phyloP scores from a whole-genome alignment of 2,329 filamentous ascomycete species.

The Dactylellina drechsleri region DNA sequence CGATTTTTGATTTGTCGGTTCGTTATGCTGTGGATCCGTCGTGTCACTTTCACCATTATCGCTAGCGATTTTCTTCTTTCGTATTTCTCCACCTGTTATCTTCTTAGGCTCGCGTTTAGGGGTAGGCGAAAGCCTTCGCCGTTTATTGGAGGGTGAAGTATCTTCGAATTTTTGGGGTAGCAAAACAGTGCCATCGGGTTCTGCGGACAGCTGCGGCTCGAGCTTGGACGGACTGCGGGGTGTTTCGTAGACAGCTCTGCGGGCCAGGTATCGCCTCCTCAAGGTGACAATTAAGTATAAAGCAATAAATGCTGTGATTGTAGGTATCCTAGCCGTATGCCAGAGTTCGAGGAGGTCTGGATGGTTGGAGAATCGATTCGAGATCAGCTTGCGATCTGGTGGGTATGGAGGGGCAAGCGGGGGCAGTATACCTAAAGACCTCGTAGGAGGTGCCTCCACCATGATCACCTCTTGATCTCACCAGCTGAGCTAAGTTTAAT shows the following conservation, averaged over 20 bases:
- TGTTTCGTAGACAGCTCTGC: conserved; percentile 5
- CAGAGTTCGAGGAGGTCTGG: conserved; percentile 49
- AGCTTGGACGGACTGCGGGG: conserved; percentile 50
- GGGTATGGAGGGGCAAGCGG: neutral
- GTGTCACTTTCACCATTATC: neutral
- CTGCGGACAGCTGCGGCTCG: conserved; percentile 46
- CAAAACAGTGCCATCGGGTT: conserved; percentile 41
- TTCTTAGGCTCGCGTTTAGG: conserved; percentile 61
- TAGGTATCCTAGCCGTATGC: conserved; percentile 32
- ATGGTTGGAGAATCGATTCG: neutral
- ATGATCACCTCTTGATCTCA: conserved; percentile 3
- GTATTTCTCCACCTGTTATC: conserved; percentile 58
- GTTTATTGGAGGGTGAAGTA: conserved; percentile 28
- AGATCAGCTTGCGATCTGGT: neutral
- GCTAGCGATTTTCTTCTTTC: conserved; percentile 51
- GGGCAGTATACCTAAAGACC: conserved; percentile 22
- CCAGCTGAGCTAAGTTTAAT: neutral
- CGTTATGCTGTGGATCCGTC: conserved; percentile 18
- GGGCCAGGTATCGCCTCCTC: conserved; percentile 11
- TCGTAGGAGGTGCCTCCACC: neutral
- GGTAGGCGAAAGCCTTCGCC: conserved; percentile 54
- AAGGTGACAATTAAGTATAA: conserved; percentile 23
- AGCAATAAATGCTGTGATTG: conserved; percentile 1
- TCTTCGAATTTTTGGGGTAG: conserved; percentile 48
- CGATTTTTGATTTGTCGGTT: conserved; percentile 53